These are phyloP conservation scores for Rhododendron griersonianum DNA, from an alignment of 148 eudicot genomes.

Conservation along the genomic window DNA sequence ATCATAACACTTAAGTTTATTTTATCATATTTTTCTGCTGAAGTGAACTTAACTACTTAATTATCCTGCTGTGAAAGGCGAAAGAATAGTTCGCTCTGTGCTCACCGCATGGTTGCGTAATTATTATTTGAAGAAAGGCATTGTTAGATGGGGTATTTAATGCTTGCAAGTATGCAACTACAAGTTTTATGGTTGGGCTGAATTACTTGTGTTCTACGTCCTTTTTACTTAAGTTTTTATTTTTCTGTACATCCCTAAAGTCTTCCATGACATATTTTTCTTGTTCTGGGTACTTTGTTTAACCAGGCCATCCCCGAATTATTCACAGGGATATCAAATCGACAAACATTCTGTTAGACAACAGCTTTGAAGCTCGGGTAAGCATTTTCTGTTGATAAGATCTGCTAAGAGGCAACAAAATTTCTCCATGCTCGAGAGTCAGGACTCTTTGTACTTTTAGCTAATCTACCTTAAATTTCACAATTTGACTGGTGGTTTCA, in stretches of 20 bases:
- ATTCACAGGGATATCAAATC: conserved; percentile 85
- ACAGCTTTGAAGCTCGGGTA: conserved; percentile 85
- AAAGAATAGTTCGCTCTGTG: no score
- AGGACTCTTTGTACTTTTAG: background rate
- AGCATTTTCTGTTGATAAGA: conserved; percentile 14
- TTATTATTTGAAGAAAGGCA: background rate
- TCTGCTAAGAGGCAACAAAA: background rate
- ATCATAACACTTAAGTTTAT: background rate
- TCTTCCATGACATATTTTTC: background rate
- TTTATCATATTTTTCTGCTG: background rate
- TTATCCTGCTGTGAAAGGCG: background rate
- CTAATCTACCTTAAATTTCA: background rate
- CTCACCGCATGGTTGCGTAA: background rate
- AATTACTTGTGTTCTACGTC: background rate
- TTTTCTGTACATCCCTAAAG: background rate
- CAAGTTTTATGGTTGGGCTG: background rate
- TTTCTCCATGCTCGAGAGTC: conserved; percentile 5
- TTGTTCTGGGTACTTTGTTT: conserved; percentile 1
- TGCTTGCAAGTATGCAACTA: conserved; percentile 1
- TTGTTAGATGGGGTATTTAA: background rate
- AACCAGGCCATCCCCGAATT: conserved; percentile 70
- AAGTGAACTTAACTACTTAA: background rate
- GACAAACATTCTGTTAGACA: conserved; percentile 69
- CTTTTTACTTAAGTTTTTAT: conserved; percentile 6
- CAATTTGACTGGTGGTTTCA: background rate